These are phyloP conservation scores for Ploettnerulaceae sp. DNA, from an alignment of 2,329 filamentous ascomycete genomes.

Conservation along the genomic window DNA sequence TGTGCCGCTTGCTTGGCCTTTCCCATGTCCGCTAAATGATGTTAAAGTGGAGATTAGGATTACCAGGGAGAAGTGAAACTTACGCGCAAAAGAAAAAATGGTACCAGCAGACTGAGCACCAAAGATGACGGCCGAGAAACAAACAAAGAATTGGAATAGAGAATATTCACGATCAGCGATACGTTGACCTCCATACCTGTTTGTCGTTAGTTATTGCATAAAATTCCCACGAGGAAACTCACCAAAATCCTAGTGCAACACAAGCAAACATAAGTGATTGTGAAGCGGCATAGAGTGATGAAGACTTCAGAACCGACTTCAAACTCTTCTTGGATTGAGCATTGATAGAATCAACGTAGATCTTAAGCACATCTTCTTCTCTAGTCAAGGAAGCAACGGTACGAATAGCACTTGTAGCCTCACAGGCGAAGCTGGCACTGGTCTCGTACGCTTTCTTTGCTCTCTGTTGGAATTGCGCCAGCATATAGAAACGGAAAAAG, in stretches of 20 bases:
- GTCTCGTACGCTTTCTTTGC: slow-evolving; percentile 75
- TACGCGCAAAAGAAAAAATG: slow-evolving; percentile 76
- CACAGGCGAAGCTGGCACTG: slow-evolving; percentile 83
- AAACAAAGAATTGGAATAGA: slow-evolving; percentile 87
- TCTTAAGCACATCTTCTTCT: slow-evolving; percentile 70
- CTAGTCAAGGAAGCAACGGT: slow-evolving; percentile 89
- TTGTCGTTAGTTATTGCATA: slow-evolving; percentile 3
- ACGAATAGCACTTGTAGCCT: slow-evolving; percentile 88
- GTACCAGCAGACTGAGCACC: slow-evolving; percentile 87
- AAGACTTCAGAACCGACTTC: slow-evolving; percentile 70
- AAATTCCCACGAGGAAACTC: neutral
- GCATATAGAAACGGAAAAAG: slow-evolving; percentile 83
- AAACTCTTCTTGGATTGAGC: slow-evolving; percentile 64
- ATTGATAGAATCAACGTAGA: slow-evolving; percentile 65
- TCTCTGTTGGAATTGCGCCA: slow-evolving; percentile 72
- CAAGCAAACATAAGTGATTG: slow-evolving; percentile 81
- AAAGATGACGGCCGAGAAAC: slow-evolving; percentile 83
- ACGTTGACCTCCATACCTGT: slow-evolving; percentile 67
- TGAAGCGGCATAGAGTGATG: slow-evolving; percentile 73
- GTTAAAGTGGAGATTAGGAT: slow-evolving; percentile 15
- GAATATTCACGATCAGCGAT: slow-evolving; percentile 66
- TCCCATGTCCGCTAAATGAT: slow-evolving; percentile 66
- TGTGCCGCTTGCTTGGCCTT: slow-evolving; percentile 83
- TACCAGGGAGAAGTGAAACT: slow-evolving; percentile 13
- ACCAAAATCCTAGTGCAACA: slow-evolving; percentile 84